Conservation (phyloP, 2,329 filamentous ascomycete species). For the Xylariaceae sp. region DNA sequence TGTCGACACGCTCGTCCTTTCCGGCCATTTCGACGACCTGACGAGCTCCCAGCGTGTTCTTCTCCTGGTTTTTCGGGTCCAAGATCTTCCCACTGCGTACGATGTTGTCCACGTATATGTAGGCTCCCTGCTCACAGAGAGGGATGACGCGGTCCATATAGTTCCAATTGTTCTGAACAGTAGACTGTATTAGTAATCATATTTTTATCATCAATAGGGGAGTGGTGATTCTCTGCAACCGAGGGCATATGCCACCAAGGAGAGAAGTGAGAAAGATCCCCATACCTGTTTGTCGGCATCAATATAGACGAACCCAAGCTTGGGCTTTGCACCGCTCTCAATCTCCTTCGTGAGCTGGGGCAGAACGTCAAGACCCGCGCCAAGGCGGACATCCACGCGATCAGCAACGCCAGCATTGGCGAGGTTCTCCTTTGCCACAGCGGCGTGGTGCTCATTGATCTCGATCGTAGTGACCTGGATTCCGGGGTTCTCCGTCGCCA, state of each 20-base stretch:
- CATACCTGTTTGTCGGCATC: constrained; percentile 13
- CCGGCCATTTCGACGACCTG: constrained; percentile 15
- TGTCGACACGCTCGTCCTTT: constrained; percentile 13
- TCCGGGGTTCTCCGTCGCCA: constrained; percentile 10
- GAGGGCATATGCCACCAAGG: no score
- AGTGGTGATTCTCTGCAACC: no score
- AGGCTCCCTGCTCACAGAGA: constrained; percentile 12
- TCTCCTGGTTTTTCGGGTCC: constrained; percentile 5
- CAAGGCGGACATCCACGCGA: constrained; percentile 11
- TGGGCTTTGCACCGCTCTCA: constrained; percentile 1
- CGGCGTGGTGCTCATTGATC: constrained; percentile 8
- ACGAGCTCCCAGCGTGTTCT: constrained; percentile 3
- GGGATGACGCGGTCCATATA: constrained; percentile 14
- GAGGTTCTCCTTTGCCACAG: constrained; percentile 14
- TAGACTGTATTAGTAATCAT: neutral
- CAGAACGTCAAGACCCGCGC: constrained; percentile 13
- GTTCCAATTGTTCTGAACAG: constrained; percentile 13
- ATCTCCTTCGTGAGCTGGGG: constrained; percentile 10
- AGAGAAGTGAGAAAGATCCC: neutral
- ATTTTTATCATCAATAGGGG: no score
- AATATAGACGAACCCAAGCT: constrained; percentile 18
- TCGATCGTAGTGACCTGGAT: constrained; percentile 15
- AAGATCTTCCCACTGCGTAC: constrained; percentile 9
- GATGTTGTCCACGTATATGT: constrained; percentile 16
- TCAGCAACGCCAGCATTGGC: constrained; percentile 11